Conservation (phyloP, 2,329 filamentous ascomycete species). For the Ceratocystis diversiconidia region DNA sequence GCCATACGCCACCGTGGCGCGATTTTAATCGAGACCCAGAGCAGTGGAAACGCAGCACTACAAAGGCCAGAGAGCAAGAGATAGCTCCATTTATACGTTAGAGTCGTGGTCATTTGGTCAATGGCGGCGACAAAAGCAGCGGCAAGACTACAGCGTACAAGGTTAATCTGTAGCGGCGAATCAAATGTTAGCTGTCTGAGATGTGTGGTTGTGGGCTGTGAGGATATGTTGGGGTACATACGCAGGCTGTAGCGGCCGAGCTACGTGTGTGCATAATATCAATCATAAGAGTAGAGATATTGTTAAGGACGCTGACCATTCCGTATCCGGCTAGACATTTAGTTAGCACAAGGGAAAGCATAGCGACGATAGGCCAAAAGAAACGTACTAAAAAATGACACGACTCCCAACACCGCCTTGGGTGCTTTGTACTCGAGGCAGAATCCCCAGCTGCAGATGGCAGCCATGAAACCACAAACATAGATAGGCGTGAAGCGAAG, state of each 20-base stretch:
- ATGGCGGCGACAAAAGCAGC: constrained; percentile 23
- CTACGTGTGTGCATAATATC: constrained; percentile 24
- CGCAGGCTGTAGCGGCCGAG: constrained; percentile 24
- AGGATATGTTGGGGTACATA: constrained; percentile 13
- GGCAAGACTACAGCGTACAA: constrained; percentile 23
- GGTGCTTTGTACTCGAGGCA: constrained; percentile 21
- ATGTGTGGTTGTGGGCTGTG: background rate
- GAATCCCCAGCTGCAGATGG: constrained; percentile 24
- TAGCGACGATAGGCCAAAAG: background rate
- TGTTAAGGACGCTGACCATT: constrained; percentile 24
- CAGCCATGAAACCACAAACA: constrained; percentile 21
- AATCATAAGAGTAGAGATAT: constrained; percentile 25
- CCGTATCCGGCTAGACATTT: constrained; percentile 22
- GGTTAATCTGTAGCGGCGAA: constrained; percentile 21
- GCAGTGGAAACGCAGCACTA: constrained; percentile 18
- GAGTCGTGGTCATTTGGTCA: constrained; percentile 21
- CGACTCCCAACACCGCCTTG: constrained; percentile 21
- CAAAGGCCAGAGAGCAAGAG: constrained; percentile 21
- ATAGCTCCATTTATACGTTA: constrained; percentile 21
- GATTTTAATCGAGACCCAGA: constrained; percentile 21
- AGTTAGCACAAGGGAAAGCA: background rate
- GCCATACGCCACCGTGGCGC: constrained; percentile 20
- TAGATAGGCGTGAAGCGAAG: constrained; percentile 22
- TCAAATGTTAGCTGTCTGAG: too few relatives aligned
- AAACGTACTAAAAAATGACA: constrained; percentile 22